These are phyloP conservation scores for Cyanidium caldarium DNA, from an alignment of 23 red algal species.

Conservation along the genomic window DNA sequence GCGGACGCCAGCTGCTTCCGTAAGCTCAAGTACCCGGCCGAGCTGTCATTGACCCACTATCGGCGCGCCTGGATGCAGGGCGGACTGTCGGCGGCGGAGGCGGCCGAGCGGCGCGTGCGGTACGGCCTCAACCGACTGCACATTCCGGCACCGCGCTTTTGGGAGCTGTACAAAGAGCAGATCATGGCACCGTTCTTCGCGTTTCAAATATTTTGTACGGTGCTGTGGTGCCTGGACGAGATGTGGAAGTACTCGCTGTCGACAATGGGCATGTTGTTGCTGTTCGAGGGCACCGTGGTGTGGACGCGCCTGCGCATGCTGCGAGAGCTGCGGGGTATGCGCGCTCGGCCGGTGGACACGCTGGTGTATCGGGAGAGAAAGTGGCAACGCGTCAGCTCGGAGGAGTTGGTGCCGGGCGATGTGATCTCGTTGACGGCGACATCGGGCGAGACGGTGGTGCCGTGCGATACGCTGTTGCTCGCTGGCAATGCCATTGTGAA, in stretches of 20 bases:
- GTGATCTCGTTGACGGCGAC: conserved; percentile 48
- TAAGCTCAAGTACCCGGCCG: conserved; percentile 50
- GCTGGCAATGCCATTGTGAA: conserved; percentile 70
- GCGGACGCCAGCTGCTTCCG: conserved; percentile 14
- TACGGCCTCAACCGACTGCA: conserved; percentile 67
- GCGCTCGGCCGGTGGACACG: conserved; percentile 27
- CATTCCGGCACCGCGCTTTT: conserved; percentile 75
- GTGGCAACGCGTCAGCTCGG: conserved; percentile 44
- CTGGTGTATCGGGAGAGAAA: conserved; percentile 45
- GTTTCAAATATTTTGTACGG: conserved; percentile 91
- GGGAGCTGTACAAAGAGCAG: conserved; percentile 76
- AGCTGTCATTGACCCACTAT: conserved; percentile 28
- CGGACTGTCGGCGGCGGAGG: conserved; percentile 29
- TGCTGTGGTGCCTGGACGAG: conserved; percentile 84
- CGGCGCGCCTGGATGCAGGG: conserved; percentile 9
- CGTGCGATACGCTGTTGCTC: conserved; percentile 76
- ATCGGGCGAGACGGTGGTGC: conserved; percentile 38
- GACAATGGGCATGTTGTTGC: conserved; percentile 87
- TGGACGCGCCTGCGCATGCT: conserved; percentile 49
- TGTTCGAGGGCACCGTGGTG: conserved; percentile 85
- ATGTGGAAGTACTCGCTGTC: conserved; percentile 80
- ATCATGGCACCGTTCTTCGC: conserved; percentile 84
- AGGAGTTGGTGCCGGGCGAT: conserved; percentile 75
- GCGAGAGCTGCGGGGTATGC: conserved; percentile 88
- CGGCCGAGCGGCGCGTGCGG: conserved; percentile 6